Evolutionary conservation across 2,329 filamentous ascomycete species (phyloP).

Genomic region (Stachybotrys chartarum): DNA sequence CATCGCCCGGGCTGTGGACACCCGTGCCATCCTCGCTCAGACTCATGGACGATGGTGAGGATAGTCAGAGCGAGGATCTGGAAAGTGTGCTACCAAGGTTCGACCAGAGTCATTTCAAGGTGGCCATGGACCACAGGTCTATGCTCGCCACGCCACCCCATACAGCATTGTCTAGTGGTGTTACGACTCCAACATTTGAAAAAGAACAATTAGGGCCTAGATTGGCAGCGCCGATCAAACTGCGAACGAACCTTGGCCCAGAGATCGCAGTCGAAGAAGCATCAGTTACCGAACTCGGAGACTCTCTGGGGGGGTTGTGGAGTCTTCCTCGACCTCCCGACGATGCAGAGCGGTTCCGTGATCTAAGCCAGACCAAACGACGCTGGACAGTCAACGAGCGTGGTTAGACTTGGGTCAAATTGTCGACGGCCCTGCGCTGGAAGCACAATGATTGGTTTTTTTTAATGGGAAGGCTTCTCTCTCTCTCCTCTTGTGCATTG

Average conservation of each 20-base stretch:
- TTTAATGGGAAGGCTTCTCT: not conserved
- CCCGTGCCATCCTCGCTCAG: conserved; percentile 32
- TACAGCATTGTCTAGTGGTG: conserved; percentile 1
- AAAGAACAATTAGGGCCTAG: conserved; percentile 11
- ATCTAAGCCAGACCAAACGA: conserved; percentile 39
- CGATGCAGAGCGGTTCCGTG: conserved; percentile 37
- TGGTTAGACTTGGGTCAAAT: conserved; percentile 5
- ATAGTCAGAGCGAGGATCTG: conserved; percentile 35
- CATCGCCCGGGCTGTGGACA: conserved; percentile 24
- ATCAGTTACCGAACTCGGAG: conserved; percentile 27
- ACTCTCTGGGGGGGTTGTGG: conserved; percentile 35
- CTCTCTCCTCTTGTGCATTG: not conserved
- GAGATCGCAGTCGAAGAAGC: conserved; percentile 23
- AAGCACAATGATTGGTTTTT: not conserved
- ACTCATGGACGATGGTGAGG: conserved; percentile 36
- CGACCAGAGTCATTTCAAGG: conserved; percentile 28
- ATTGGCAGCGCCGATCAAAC: conserved; percentile 27
- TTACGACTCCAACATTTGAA: not conserved
- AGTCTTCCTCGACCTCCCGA: conserved; percentile 34
- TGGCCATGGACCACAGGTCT: conserved; percentile 1
- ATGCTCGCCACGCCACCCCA: conserved; percentile 6
- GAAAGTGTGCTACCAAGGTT: conserved; percentile 46
- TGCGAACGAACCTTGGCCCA: conserved; percentile 22
- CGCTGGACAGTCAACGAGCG: conserved; percentile 51
- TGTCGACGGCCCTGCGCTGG: not conserved